Conservation (phyloP, 2,329 filamentous ascomycete genomes). For the Xylaria sp. region DNA sequence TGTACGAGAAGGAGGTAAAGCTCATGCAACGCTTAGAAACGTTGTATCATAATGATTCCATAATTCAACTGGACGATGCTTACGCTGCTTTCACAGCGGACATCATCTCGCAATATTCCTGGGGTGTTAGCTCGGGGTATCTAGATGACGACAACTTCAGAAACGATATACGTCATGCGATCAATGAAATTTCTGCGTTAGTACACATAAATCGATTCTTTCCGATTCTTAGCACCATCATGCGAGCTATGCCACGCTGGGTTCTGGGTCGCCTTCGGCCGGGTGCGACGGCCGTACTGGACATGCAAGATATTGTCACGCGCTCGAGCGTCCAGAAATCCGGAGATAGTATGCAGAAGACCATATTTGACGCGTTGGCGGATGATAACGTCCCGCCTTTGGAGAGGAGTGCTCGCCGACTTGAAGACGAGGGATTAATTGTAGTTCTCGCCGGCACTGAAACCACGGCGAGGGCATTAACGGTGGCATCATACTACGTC, state of each 20-base stretch:
- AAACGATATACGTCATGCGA: neutral
- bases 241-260: neutral
- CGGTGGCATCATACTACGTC: neutral
- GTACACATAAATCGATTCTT: neutral
- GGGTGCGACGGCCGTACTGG: neutral
- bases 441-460: neutral
- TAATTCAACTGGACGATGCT: neutral
- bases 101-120: neutral
- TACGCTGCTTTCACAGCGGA: neutral
- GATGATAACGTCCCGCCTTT: neutral
- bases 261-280: neutral
- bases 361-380: neutral
- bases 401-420: neutral
- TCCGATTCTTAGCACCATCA: neutral
- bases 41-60: neutral
- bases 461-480: neutral
- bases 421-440: neutral
- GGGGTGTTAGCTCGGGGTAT: neutral
- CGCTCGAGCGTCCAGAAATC: neutral
- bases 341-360: neutral
- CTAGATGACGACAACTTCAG: neutral
- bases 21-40: neutral
- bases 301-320: constrained; percentile 1
- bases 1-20: neutral
- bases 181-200: neutral